These are phyloP conservation scores for Tetracentron sinense DNA, from an alignment of 164 flowering plant genomes.

Conservation along the genomic window DNA sequence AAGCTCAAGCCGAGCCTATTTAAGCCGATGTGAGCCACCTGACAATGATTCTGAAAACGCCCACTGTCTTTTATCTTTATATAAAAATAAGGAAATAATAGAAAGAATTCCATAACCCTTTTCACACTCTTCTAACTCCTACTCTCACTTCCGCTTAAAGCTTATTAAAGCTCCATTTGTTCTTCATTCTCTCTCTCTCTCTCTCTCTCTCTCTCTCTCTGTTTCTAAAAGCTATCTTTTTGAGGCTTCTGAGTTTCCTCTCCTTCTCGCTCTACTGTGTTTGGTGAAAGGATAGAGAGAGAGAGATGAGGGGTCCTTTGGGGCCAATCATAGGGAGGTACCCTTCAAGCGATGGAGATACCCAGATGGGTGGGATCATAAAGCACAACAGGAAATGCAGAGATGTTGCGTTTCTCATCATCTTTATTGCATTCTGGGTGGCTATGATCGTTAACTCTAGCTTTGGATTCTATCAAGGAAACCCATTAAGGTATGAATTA, in stretches of 20 bases:
- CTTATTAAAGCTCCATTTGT: neutral
- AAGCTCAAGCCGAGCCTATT: too few relatives aligned
- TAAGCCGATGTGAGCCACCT: neutral
- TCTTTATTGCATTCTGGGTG: slow-evolving; percentile 90
- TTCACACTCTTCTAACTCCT: neutral
- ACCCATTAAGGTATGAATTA: slow-evolving; percentile 66
- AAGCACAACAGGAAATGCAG: slow-evolving; percentile 90
- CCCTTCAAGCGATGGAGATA: slow-evolving; percentile 64
- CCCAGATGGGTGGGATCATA: slow-evolving; percentile 63
- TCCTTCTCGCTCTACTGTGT: neutral
- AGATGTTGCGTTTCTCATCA: slow-evolving; percentile 70
- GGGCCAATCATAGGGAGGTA: slow-evolving; percentile 76
- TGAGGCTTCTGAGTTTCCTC: too few relatives aligned
- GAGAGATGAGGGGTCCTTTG: slow-evolving; percentile 60
- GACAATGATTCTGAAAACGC: neutral
- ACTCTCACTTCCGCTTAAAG: neutral
- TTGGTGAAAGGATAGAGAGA: neutral
- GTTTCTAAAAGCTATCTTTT: too few relatives aligned
- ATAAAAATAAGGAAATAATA: neutral
- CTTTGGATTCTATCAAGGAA: slow-evolving; percentile 86
- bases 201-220: neutral
- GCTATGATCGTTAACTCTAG: slow-evolving; percentile 96
- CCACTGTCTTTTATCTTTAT: neutral
- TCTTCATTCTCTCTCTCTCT: neutral
- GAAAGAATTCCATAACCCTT: neutral